Percentiles rank a stretch among this genome's conserved stretches.
phyloP scores from a whole-genome alignment of 1,284 basidiomycete genomes.

The Leccinum ponderosum region DNA sequence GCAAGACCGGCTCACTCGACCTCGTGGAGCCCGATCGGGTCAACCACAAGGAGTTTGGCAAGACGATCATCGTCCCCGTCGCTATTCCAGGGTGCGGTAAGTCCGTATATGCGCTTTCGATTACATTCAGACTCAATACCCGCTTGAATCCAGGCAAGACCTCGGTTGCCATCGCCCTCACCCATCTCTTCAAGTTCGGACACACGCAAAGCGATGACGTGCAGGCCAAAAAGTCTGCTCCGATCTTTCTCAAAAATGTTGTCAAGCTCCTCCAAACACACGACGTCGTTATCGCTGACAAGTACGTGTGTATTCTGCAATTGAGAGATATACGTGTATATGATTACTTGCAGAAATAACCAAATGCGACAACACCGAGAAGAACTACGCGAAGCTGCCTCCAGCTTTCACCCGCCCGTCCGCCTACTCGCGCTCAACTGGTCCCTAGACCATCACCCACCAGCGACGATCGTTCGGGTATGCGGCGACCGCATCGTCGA shows the following conservation, averaged over 20 bases:
- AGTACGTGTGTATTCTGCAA: conserved; percentile 46
- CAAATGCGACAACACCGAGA: conserved; percentile 78
- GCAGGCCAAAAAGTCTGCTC: conserved; percentile 74
- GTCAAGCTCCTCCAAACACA: conserved; percentile 57
- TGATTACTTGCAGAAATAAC: conserved; percentile 68
- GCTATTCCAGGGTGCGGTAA: conserved; percentile 91
- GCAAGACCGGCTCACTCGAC: conserved; percentile 36
- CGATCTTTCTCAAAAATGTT: conserved; percentile 80
- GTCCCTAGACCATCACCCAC: conserved; percentile 55
- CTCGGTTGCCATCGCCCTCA: conserved; percentile 76
- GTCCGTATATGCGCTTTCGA: conserved; percentile 28
- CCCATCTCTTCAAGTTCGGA: conserved; percentile 77
- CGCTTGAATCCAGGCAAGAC: conserved; percentile 74
- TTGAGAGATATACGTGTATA: not conserved
- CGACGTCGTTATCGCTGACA: conserved; percentile 88
- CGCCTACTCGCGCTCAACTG: conserved; percentile 82
- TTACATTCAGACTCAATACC: not conserved
- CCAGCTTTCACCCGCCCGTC: conserved; percentile 48
- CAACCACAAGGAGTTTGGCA: conserved; percentile 48
- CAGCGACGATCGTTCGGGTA: conserved; percentile 64
- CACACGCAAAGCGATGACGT: conserved; percentile 96
- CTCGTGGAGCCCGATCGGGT: conserved; percentile 18
- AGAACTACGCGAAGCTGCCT: conserved; percentile 58
- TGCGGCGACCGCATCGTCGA: conserved; percentile 72
- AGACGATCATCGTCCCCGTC: conserved; percentile 86